Evolutionary conservation across 2,329 filamentous ascomycete species (phyloP), one percentile per base, ranked within the genome.

Genomic region (Fusarium sp.): DNA sequence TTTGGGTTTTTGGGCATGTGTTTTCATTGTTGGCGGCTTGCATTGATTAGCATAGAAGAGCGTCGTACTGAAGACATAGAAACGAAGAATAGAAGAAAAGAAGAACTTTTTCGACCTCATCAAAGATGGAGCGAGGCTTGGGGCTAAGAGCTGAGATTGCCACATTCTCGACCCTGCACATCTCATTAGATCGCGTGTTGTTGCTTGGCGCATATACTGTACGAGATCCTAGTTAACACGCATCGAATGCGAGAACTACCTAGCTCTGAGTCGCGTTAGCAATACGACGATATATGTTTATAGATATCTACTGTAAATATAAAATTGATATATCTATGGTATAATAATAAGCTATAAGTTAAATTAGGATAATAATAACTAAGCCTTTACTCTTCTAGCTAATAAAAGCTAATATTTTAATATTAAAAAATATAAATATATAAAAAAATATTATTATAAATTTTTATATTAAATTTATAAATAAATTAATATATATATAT

Each of bases 11-110:
- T 45, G 60, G 18, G 34, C 37, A 35, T 34, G 50, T 47, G 42
- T 38, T 58, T 64, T 54, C 47, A 31, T 31, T 31, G 18, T 14
- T 59, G 59, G 52, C 62, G 61, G 31, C 20, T 34, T 18, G 29
- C 29, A 52, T 24, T 22, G 31, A 57, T 34, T 63, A 35, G 47
- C 27, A 63, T 42, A 56, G 47, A 63, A 57, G 16, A 57, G 47
- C 61, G 45, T 47, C 38, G 59, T 59, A 29, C 38, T 64, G 29
- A 35, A 47, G 38, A 29, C 54, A 57, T 57, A 29, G 22, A 64
- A 45, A 38, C 20, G 50, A 27, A 31, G 16, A 64, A 45, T 42
- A 64, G 24, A 64, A 31, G 16, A 24, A 24, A 34, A 29, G 16
- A 31, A 35, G 5, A 56, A 10, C 14, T 2, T 11, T 22, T 31